Evolutionary conservation across 768 basidiomycete genomes (phyloP), one percentile per base, ranked within the genome.

Genomic region (Mycena capillaripes): DNA sequence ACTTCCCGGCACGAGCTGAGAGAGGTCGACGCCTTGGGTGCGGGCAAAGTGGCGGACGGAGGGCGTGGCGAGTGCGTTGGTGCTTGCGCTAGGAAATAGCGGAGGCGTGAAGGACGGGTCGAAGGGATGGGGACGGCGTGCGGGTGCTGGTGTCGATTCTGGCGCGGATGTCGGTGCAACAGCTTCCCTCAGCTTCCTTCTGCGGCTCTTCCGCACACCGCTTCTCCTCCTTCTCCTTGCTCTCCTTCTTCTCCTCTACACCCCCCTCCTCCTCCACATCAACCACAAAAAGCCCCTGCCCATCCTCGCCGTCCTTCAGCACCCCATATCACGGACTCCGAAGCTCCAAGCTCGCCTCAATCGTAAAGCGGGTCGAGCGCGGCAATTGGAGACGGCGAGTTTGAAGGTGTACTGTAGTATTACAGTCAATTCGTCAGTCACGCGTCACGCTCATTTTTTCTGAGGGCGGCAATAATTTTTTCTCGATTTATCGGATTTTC

Each of bases 331-430:
- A 96, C 2, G 95, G 95, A 67, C 92, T 93, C 3, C 95, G 96
- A 66, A 97, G 95, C 81, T 97, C 95, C 29, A 97, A 95, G 80
- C 91, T 93, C 1, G 95, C 95, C 80, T 96, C 96, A 88, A 71
- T 96, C 95, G 77, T 94, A 95, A 6, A 96, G 84, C 11, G 87
- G 84, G 57, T 94, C 93, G 76, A 97, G 96, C 16, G 88, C 85
- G 65, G 89, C 84, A 0, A 97, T 82, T 0, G 78, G 75, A 19
- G 85, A 95, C 94, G 1, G 94, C 93, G 44, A 95, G 89, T 68
- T 90, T 94, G 85, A 95, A 95, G 12, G 85, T 88, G 67, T 92
- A n/a, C n/a, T n/a, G n/a, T n/a, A n/a, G n/a, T n/a, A n/a, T n/a
- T n/a, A n/a, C n/a, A n/a, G n/a, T n/a, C n/a, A n/a, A n/a, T n/a